A percentile compares a stretch with the other conserved stretches of the same genome.
Conservation (phyloP, 768 basidiomycete species). For the Pulveroboletus frians region DNA sequence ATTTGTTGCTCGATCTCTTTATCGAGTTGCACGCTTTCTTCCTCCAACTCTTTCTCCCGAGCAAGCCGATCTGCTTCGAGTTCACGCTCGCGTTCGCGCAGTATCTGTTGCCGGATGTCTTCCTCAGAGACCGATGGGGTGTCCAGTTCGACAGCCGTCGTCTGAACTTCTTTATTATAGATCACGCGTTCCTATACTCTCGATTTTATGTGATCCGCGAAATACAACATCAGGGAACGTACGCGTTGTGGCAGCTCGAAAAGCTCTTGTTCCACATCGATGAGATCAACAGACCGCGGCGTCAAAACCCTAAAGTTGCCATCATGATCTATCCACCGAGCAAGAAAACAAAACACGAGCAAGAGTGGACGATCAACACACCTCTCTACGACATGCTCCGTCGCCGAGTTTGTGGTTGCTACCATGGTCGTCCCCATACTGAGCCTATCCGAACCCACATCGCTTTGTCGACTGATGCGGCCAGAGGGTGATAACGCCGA, state of each 20-base stretch:
- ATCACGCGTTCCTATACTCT: slow-evolving; percentile 62
- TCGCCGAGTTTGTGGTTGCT: slow-evolving; percentile 48
- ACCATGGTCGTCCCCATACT: slow-evolving; percentile 44
- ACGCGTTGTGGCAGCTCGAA: slow-evolving; percentile 89
- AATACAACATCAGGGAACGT: slow-evolving; percentile 6
- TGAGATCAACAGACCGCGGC: slow-evolving; percentile 66
- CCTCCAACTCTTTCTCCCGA: slow-evolving; percentile 74
- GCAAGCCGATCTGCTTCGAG: slow-evolving; percentile 62
- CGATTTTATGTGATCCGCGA: background rate
- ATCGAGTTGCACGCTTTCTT: slow-evolving; percentile 79
- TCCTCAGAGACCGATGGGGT: slow-evolving; percentile 53
- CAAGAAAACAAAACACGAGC: background rate
- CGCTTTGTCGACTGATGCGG: slow-evolving; percentile 66
- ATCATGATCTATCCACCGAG: background rate
- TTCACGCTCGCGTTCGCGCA: slow-evolving; percentile 58
- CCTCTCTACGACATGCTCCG: slow-evolving; percentile 70
- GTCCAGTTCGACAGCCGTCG: slow-evolving; percentile 58
- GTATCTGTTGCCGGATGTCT: slow-evolving; percentile 66
- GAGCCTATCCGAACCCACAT: slow-evolving; percentile 46
- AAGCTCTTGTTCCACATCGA: slow-evolving; percentile 85
- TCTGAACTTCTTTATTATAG: slow-evolving; percentile 85
- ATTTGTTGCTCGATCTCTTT: slow-evolving; percentile 85
- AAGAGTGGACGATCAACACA: slow-evolving; percentile 29
- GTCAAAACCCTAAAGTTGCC: slow-evolving; percentile 51
- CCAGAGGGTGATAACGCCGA: slow-evolving; percentile 46